phyloP scores from a whole-genome alignment of 345 rosid genomes.

The Raphanus raphanistrum region DNA sequence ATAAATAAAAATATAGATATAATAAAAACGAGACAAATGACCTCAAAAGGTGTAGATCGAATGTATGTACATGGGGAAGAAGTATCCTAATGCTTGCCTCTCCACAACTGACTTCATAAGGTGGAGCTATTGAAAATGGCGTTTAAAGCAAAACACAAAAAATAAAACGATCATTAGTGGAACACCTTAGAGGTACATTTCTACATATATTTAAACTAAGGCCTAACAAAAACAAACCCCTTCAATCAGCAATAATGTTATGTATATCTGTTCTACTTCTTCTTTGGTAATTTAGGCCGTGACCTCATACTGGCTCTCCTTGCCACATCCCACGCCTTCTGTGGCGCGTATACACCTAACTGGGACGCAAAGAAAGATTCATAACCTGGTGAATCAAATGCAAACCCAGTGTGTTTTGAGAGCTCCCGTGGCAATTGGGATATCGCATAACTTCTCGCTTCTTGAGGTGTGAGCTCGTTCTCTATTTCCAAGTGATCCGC shows the following conservation, averaged over 20 bases:
- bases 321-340: constrained; percentile 97
- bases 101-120: constrained; percentile 19
- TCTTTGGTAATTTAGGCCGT: constrained; percentile 50
- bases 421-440: constrained; percentile 80
- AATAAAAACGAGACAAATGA: background rate
- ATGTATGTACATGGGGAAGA: constrained; percentile 23
- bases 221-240: constrained; percentile 11
- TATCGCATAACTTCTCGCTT: constrained; percentile 76
- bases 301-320: constrained; percentile 84
- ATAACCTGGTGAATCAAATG: constrained; percentile 93
- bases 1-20: background rate
- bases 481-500: constrained; percentile 51
- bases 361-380: constrained; percentile 95
- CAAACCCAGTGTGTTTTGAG: constrained; percentile 89
- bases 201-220: constrained; percentile 31
- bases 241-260: constrained; percentile 20
- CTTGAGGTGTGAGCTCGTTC: constrained; percentile 63
- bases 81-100: constrained; percentile 31
- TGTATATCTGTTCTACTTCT: constrained; percentile 21
- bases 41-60: background rate
- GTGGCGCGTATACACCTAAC: constrained; percentile 75
- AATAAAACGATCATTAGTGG: background rate
- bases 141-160: constrained; percentile 27
- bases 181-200: constrained; percentile 26
- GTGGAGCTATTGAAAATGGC: constrained; percentile 33